These are phyloP conservation scores for Zygosaccharomyces bailii DNA, from an alignment of 805 yeast species.

Conservation along the genomic window DNA sequence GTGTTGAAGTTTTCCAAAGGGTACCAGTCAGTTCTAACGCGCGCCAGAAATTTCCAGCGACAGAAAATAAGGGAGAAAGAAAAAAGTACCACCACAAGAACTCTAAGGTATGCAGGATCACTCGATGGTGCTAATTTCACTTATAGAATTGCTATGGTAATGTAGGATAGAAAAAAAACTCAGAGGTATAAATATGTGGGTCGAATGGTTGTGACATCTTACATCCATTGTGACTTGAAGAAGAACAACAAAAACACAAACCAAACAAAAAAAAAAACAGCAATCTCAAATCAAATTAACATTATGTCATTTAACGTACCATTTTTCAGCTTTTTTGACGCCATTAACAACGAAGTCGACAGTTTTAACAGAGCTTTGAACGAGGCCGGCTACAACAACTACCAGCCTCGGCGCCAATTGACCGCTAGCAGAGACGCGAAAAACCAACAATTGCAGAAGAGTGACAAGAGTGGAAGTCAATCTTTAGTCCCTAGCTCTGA, in stretches of 20 bases:
- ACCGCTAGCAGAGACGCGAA: conserved; percentile 10
- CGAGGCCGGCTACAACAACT: conserved; percentile 26
- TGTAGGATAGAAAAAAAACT: not conserved
- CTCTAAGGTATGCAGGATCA: not conserved
- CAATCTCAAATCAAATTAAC: not conserved
- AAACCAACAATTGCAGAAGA: conserved; percentile 6
- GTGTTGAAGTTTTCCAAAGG: not conserved
- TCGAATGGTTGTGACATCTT: too few relatives aligned
- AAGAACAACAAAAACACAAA: not conserved
- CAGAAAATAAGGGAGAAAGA: not conserved
- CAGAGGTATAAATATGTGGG: not conserved
- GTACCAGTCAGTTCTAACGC: not conserved
- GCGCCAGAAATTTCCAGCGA: not conserved
- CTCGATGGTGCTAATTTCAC: not conserved
- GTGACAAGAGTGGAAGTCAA: conserved; percentile 3
- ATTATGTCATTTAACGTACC: conserved; percentile 40
- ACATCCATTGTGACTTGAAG: not conserved
- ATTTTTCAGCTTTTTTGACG: conserved; percentile 44
- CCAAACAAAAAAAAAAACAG: not conserved
- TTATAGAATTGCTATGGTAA: not conserved
- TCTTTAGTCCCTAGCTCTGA: conserved; percentile 10
- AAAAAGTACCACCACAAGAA: not conserved
- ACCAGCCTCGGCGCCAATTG: conserved; percentile 23
- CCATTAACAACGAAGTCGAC: conserved; percentile 42
- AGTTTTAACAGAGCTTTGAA: conserved; percentile 38